Base-by-base conservation (phyloP, 805 yeast genomes). In the Spathaspora boniae region DNA sequence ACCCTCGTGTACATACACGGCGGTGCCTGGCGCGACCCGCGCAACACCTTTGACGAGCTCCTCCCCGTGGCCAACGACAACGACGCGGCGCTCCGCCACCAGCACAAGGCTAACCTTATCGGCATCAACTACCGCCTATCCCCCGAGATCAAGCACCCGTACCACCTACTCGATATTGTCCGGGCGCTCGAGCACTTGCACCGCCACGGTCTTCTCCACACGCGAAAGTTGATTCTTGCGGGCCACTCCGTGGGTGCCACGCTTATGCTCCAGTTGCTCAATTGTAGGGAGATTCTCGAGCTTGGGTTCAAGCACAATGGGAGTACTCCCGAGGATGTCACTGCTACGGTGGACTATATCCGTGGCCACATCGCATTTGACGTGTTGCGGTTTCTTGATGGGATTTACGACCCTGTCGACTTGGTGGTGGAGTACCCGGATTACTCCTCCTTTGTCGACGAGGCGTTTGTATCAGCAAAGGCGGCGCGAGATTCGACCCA, bases 191-290 rank as follows among this genome's bases (percentile, higher is more conserved):
- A 50, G 24, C n/a, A n/a, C n/a, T n/a, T n/a, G n/a, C 88, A 81
- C 50, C 37, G 80, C 5, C 32, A 60, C 0, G 95, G 86, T 45
- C 76, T 80, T 2, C 31, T 67, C 0, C 35, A 32, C 0, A 83
- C 76, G 0, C 44, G 82, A 6, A 20, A 27, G 18, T 27, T 3
- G 34, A 29, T 66, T 3, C 11, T 65, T 0, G 63, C 75, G 8
- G 96, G 95, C 0, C 95, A 86, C 58, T 82, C 93, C 1, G 93
- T 79, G 4, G 96, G 96, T 2, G 86, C 89, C 2, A 78, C 84
- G 1, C 50, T 84, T 31, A 61, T 71, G 4, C 62, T 79, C 23
- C 89, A 83, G 47, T 43, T 73, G n/a, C 44, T 74, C 8, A 58
- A 62, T 33, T 50, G 40, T 34, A 34, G 26, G 12, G 42, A 48